Conservation (phyloP, 2,329 filamentous ascomycete genomes). For the Hypoxylon sp. region DNA sequence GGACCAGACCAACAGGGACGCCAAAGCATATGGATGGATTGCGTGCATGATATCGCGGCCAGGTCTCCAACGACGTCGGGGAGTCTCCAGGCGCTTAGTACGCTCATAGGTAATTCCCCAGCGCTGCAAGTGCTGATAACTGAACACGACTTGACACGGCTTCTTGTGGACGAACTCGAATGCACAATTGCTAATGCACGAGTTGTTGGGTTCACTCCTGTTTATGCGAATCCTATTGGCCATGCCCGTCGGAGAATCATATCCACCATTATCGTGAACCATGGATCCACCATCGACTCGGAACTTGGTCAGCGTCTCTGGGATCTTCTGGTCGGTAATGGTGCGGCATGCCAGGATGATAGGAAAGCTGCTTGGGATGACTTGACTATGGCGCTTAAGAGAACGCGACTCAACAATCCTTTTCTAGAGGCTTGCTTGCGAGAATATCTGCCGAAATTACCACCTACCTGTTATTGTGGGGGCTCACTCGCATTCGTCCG, state of each 20-base stretch:
- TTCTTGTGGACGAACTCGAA: conserved; percentile 77
- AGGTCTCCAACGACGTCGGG: conserved; percentile 77
- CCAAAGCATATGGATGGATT: conserved; percentile 74
- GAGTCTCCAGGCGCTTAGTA: conserved; percentile 76
- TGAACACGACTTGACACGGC: conserved; percentile 72
- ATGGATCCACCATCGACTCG: conserved; percentile 73
- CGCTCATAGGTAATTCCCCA: conserved; percentile 63
- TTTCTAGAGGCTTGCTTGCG: conserved; percentile 70
- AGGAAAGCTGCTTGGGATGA: conserved; percentile 79
- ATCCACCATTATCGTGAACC: conserved; percentile 67
- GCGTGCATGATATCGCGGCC: conserved; percentile 76
- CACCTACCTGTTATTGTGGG: conserved; percentile 70
- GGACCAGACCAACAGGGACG: conserved; percentile 71
- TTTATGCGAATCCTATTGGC: conserved; percentile 65
- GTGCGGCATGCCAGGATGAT: conserved; percentile 71
- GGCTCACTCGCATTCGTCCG: conserved; percentile 76
- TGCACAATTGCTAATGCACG: conserved; percentile 64
- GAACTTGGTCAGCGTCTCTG: conserved; percentile 77
- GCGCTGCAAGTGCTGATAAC: conserved; percentile 72
- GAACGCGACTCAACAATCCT: conserved; percentile 64
- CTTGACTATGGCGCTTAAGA: conserved; percentile 65
- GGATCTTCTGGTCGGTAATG: conserved; percentile 78
- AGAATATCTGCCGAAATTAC: conserved; percentile 70
- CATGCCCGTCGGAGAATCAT: conserved; percentile 71
- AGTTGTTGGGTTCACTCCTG: conserved; percentile 59